Conservation (phyloP, 129 eudicot species). For the Artemisia tridentata region DNA sequence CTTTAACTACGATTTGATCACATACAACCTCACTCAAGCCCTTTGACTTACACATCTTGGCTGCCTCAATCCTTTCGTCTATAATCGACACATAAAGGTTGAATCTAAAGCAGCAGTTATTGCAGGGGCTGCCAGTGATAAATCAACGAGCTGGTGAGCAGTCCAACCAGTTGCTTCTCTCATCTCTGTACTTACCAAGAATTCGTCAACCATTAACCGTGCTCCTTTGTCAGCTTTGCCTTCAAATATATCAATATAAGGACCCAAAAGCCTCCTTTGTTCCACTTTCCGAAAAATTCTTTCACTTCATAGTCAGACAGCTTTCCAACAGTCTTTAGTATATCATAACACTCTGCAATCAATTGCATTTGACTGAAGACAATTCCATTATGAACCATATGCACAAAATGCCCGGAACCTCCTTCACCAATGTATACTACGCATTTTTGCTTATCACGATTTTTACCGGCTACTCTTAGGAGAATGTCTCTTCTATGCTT, state of each 20-base stretch:
- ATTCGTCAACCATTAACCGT: conserved; percentile 37
- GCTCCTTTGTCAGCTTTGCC: conserved; percentile 41
- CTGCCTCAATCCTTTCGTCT: conserved; percentile 35
- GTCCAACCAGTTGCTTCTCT: conserved; percentile 45
- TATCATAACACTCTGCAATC: conserved; percentile 40
- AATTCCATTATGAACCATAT: conserved; percentile 43
- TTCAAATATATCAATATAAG: conserved; percentile 24
- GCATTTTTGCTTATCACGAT: conserved; percentile 37
- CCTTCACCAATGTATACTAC: conserved; percentile 45
- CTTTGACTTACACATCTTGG: conserved; percentile 27
- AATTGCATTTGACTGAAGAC: conserved; percentile 46
- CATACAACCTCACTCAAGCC: conserved; percentile 22
- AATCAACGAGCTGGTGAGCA: conserved; percentile 41
- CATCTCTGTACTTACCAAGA: conserved; percentile 42
- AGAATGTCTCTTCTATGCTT: conserved; percentile 22
- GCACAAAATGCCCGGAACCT: conserved; percentile 42
- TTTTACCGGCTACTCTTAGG: conserved; percentile 42
- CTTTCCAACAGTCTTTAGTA: conserved; percentile 44
- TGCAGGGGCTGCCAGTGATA: conserved; percentile 39
- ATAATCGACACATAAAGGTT: conserved; percentile 39
- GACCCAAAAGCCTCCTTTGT: conserved; percentile 26
- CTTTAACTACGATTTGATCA: conserved; percentile 35
- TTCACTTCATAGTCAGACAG: conserved; percentile 33
- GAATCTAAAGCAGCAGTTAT: conserved; percentile 41
- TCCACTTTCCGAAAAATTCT: conserved; percentile 32